Conservation (phyloP, 257 asterid genomes). For the Nicotiana undulata region DNA sequence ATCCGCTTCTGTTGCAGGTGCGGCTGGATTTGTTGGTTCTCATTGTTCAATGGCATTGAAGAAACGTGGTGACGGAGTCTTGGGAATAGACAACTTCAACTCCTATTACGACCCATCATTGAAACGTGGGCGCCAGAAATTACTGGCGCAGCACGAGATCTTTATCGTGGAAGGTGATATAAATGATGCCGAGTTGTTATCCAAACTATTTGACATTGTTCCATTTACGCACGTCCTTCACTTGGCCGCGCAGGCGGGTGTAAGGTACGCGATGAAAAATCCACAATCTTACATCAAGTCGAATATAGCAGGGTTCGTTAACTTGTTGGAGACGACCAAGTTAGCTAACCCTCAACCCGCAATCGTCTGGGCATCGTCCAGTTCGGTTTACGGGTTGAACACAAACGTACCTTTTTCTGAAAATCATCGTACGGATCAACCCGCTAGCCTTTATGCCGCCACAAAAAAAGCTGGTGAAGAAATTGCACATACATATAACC, state of each 20-base stretch:
- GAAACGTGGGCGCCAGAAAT: constrained; percentile 55
- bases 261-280: constrained; percentile 91
- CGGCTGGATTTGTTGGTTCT: constrained; percentile 81
- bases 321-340: constrained; percentile 55
- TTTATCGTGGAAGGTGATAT: constrained; percentile 68
- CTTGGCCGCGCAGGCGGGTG: constrained; percentile 93
- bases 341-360: constrained; percentile 86
- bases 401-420: constrained; percentile 72
- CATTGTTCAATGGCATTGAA: constrained; percentile 71
- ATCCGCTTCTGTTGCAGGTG: constrained; percentile 43
- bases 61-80: constrained; percentile 84
- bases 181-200: constrained; percentile 52
- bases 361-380: constrained; percentile 87
- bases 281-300: constrained; percentile 65
- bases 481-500: constrained; percentile 18
- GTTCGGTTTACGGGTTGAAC: constrained; percentile 81
- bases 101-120: constrained; percentile 79
- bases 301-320: constrained; percentile 76
- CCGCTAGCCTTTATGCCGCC: constrained; percentile 92
- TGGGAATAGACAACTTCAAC: constrained; percentile 86
- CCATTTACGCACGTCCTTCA: constrained; percentile 75
- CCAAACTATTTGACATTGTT: constrained; percentile 67
- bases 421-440: constrained; percentile 56
- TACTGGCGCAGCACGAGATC: constrained; percentile 43
- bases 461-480: constrained; percentile 40